A percentile compares a stretch with the other conserved stretches of the same genome.
Evolutionary conservation across 2,329 filamentous ascomycete genomes (phyloP).

Genomic region (Neurospora sp.): DNA sequence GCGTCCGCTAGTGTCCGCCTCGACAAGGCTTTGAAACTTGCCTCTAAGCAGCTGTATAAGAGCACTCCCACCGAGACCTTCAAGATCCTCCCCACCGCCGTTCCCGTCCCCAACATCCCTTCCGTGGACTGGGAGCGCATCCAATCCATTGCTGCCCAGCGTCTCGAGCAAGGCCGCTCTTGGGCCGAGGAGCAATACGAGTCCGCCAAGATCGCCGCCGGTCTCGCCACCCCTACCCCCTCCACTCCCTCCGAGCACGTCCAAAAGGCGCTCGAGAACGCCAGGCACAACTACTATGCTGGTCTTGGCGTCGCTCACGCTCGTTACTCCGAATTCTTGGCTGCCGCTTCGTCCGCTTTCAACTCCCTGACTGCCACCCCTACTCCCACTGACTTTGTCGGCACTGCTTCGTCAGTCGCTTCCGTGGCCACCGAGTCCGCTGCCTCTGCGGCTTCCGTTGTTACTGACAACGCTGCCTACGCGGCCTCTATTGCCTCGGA

Average conservation of each 20-base stretch:
- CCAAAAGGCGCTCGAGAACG: conserved; percentile 53
- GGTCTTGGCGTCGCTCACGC: conserved; percentile 70
- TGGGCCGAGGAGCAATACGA: conserved; percentile 64
- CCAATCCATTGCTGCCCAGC: conserved; percentile 59
- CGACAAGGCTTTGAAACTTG: conserved; percentile 43
- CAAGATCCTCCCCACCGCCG: conserved; percentile 20
- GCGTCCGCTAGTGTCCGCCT: conserved; percentile 51
- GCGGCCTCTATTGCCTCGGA: conserved; percentile 37
- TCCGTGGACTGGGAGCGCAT: conserved; percentile 38
- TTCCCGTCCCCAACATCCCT: conserved; percentile 24
- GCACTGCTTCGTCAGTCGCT: conserved; percentile 33
- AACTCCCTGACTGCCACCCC: conserved; percentile 50
- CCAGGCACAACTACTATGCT: conserved; percentile 62
- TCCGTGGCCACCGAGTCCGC: conserved; percentile 39
- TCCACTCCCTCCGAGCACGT: conserved; percentile 34
- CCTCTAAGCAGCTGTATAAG: conserved; percentile 36
- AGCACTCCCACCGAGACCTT: conserved; percentile 36
- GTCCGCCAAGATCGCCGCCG: conserved; percentile 55
- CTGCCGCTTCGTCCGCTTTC: conserved; percentile 60
- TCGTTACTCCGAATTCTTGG: conserved; percentile 66
- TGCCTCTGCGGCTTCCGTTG: conserved; percentile 34
- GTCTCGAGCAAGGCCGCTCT: conserved; percentile 59
- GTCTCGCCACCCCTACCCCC: conserved; percentile 50
- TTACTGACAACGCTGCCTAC: conserved; percentile 35
- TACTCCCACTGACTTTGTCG: conserved; percentile 45